Percentiles rank a stretch among this genome's conserved stretches.
These are phyloP conservation scores for Camellia lanceoleosa DNA, from an alignment of 148 eudicot genomes.

Conservation along the genomic window DNA sequence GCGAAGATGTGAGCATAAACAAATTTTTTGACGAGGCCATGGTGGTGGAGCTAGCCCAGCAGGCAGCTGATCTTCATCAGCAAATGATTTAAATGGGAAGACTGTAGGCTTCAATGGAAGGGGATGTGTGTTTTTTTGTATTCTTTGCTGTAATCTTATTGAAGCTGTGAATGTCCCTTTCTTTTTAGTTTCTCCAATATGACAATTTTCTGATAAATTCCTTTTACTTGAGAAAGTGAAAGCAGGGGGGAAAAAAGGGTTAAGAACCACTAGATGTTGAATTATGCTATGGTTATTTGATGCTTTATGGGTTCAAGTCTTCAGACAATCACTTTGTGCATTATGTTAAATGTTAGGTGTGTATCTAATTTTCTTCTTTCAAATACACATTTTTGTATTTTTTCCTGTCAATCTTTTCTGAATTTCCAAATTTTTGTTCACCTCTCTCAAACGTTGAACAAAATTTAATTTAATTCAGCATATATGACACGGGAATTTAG, in stretches of 20 bases:
- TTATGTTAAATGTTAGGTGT: too few relatives aligned
- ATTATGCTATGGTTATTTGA: neutral
- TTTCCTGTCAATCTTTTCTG: too few relatives aligned
- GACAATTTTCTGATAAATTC: neutral
- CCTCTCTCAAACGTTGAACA: too few relatives aligned
- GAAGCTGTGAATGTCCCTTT: neutral
- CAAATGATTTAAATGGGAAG: conserved; percentile 56
- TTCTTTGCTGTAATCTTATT: neutral
- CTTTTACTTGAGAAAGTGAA: neutral
- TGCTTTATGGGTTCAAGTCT: neutral
- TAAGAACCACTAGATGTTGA: neutral
- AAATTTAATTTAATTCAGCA: too few relatives aligned
- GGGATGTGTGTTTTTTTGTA: neutral
- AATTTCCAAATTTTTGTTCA: too few relatives aligned
- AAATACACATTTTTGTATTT: too few relatives aligned
- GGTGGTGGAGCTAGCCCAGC: conserved; percentile 94
- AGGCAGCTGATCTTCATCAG: conserved; percentile 85
- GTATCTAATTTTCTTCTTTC: too few relatives aligned
- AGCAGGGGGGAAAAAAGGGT: neutral
- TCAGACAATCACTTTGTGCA: too few relatives aligned
- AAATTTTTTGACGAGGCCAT: conserved; percentile 95
- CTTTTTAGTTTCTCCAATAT: neutral
- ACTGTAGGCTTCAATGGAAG: neutral
- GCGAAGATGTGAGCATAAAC: conserved; percentile 92
- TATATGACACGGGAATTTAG: too few relatives aligned